Evolutionary conservation across 2,329 filamentous ascomycete genomes (phyloP).

Genomic region (Madurella fahalii): DNA sequence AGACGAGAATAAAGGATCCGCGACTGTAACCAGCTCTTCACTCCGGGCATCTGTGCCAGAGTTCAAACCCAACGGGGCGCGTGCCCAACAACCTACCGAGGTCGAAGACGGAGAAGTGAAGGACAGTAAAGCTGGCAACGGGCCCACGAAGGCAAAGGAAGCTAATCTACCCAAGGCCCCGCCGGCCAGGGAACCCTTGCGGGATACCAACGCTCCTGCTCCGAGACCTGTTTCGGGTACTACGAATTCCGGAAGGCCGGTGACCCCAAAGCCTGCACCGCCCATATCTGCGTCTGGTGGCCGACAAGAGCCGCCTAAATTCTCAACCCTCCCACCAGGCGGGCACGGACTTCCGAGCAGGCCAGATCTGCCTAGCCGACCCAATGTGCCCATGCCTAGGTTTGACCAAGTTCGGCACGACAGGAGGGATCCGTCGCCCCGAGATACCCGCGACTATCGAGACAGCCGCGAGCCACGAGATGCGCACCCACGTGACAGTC

Average conservation of each 20-base stretch:
- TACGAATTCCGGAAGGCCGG: slow-evolving; percentile 24
- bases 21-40: slow-evolving; percentile 32
- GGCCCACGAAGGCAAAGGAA: slow-evolving; percentile 22
- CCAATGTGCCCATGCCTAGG: slow-evolving; percentile 29
- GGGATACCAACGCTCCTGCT: slow-evolving; percentile 16
- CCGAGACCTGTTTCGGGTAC: slow-evolving; percentile 11
- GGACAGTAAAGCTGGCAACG: slow-evolving; percentile 45
- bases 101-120: slow-evolving; percentile 72
- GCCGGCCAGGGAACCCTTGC: slow-evolving; percentile 24
- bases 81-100: slow-evolving; percentile 40
- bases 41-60: slow-evolving; percentile 59
- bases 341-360: slow-evolving; percentile 31
- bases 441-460: slow-evolving; percentile 35
- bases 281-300: slow-evolving; percentile 11
- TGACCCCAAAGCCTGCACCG: slow-evolving; percentile 27
- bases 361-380: slow-evolving; percentile 25
- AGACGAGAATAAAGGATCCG: slow-evolving; percentile 34
- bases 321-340: slow-evolving; percentile 33
- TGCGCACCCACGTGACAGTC: slow-evolving; percentile 33
- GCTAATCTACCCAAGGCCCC: slow-evolving; percentile 12
- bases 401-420: slow-evolving; percentile 36
- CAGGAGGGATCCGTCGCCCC: slow-evolving; percentile 28
- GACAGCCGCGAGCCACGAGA: slow-evolving; percentile 34
- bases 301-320: slow-evolving; percentile 32
- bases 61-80: slow-evolving; percentile 49